phyloP scores from a whole-genome alignment of 2,329 filamentous ascomycete species.

The Scorias spongiosa region DNA sequence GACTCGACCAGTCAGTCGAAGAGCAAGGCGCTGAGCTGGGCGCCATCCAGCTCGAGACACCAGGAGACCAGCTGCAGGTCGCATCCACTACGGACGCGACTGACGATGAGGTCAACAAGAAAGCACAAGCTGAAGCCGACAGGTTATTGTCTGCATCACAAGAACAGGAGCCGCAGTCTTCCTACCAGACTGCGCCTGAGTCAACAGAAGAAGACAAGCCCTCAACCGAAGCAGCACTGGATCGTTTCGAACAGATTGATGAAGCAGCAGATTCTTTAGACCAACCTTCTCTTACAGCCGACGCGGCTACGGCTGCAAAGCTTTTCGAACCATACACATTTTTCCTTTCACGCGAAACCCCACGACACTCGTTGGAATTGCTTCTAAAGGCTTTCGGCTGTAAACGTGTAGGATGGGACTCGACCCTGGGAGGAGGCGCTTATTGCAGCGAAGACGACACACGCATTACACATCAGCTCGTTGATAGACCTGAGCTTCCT shows the following conservation, averaged over 20 bases:
- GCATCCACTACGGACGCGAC: conserved; percentile 8
- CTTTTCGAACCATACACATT: conserved; percentile 82
- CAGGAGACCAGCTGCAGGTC: conserved; percentile 31
- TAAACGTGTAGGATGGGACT: conserved; percentile 90
- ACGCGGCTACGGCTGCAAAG: conserved; percentile 47
- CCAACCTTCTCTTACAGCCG: conserved; percentile 53
- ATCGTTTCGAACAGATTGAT: conserved; percentile 78
- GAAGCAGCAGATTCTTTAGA: conserved; percentile 73
- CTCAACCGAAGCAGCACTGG: conserved; percentile 43
- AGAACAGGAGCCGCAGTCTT: conserved; percentile 5
- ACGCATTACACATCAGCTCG: conserved; percentile 87
- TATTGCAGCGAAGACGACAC: conserved; percentile 82
- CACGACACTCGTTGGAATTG: conserved; percentile 80
- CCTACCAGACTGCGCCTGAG: conserved; percentile 18
- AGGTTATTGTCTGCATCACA: conserved; percentile 22
- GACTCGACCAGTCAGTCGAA: conserved; percentile 76
- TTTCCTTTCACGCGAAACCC: conserved; percentile 86
- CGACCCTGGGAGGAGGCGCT: conserved; percentile 75
- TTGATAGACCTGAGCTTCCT: conserved; percentile 66
- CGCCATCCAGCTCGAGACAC: conserved; percentile 80
- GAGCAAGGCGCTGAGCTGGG: conserved; percentile 79
- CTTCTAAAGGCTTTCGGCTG: conserved; percentile 87
- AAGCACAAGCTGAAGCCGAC: conserved; percentile 35
- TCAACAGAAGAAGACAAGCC: conserved; percentile 13
- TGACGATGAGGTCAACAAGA: conserved; percentile 14